Evolutionary conservation across 73 alveolate genomes (phyloP).

Genomic region (Paramecium caudatum): DNA sequence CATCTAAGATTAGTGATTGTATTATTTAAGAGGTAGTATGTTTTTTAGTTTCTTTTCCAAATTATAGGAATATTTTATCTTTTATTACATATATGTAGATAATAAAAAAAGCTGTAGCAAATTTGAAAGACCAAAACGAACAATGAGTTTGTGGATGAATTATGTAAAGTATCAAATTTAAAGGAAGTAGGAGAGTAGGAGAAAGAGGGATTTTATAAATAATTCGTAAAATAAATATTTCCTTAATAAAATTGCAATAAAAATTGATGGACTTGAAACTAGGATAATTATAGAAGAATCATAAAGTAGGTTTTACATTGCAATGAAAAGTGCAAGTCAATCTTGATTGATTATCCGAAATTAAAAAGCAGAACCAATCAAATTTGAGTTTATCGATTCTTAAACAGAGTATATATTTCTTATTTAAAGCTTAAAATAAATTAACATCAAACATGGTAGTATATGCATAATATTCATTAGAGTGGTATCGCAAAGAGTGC

Average conservation of each 20-base stretch:
- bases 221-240: conserved; percentile 17
- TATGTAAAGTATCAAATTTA: too few relatives aligned
- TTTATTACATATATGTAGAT: too few relatives aligned
- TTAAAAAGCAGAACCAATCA: conserved; percentile 60
- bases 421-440: conserved; percentile 42
- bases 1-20: too few relatives aligned
- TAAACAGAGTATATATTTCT: conserved; percentile 8
- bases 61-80: too few relatives aligned
- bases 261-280: background rate
- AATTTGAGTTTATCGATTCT: conserved; percentile 67
- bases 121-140: too few relatives aligned
- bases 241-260: conserved; percentile 25
- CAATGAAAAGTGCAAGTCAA: background rate
- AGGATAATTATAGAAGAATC: background rate
- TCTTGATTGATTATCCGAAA: conserved; percentile 61
- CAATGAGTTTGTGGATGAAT: too few relatives aligned
- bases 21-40: too few relatives aligned
- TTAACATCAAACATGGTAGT: conserved; percentile 61
- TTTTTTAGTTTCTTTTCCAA: too few relatives aligned
- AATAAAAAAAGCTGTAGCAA: too few relatives aligned
- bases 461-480: background rate
- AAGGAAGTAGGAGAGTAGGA: too few relatives aligned
- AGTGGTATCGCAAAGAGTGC: conserved; percentile 72
- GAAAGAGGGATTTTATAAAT: background rate
- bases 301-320: background rate